Conservation (phyloP, 257 asterid genomes). For the Ophiorrhiza pumila region DNA sequence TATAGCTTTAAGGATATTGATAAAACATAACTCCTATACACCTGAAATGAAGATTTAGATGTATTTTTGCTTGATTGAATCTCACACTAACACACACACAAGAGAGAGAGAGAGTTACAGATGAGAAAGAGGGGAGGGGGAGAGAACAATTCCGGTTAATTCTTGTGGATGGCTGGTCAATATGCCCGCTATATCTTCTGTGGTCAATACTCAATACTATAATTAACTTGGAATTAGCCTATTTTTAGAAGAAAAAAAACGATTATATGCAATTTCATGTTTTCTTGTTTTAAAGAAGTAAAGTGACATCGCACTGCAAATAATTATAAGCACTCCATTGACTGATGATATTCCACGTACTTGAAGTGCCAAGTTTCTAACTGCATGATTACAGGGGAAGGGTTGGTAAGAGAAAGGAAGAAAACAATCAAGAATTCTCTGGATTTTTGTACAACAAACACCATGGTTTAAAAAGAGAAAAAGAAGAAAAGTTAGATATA, state of each 20-base stretch:
- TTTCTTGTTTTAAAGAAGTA: neutral
- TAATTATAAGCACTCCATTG: no score
- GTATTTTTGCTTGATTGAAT: neutral
- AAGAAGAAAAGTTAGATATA: neutral
- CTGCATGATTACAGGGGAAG: neutral
- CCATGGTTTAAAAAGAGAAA: no score
- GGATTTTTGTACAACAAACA: neutral
- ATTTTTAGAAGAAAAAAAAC: neutral
- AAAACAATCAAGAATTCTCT: neutral
- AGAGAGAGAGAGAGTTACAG: neutral
- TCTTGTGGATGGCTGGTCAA: slow-evolving; percentile 41
- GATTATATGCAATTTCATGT: neutral
- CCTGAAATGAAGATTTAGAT: no score
- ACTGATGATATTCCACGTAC: no score
- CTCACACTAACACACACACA: neutral
- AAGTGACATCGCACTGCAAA: neutral
- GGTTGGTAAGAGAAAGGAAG: neutral
- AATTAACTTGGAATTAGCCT: neutral
- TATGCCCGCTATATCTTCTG: slow-evolving; percentile 27
- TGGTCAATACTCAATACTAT: slow-evolving; percentile 26
- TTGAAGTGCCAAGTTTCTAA: no score
- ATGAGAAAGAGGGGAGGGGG: neutral
- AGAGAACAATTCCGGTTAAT: slow-evolving; percentile 14
- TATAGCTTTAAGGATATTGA: neutral
- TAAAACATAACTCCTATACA: neutral